Conservation (phyloP, 2,329 filamentous ascomycete genomes). For the Acrocalymma vagum region DNA sequence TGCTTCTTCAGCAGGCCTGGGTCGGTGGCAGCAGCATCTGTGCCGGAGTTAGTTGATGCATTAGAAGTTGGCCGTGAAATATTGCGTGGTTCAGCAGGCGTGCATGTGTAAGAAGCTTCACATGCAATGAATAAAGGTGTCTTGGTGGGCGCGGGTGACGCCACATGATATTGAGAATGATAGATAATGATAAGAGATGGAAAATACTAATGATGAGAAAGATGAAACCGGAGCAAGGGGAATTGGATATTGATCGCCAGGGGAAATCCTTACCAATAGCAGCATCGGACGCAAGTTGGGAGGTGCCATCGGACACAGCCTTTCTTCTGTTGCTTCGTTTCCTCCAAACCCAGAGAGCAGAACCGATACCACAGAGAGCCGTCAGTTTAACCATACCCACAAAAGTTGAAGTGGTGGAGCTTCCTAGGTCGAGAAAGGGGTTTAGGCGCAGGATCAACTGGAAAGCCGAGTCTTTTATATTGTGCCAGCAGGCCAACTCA, state of each 20-base stretch:
- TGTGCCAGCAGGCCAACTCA: constrained; percentile 27
- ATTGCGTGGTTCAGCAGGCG: too few relatives aligned
- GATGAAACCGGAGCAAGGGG: neutral
- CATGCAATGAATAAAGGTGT: too few relatives aligned
- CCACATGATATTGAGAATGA: too few relatives aligned
- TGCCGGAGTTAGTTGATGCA: constrained; percentile 16
- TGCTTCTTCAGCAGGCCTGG: constrained; percentile 82
- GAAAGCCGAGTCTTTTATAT: constrained; percentile 37
- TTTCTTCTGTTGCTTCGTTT: constrained; percentile 26
- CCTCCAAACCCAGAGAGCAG: constrained; percentile 45
- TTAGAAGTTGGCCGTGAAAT: too few relatives aligned
- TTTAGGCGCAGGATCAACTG: constrained; percentile 29
- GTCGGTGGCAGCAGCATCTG: constrained; percentile 67
- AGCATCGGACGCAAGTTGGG: constrained; percentile 28
- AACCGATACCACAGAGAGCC: constrained; percentile 44
- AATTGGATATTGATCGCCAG: constrained; percentile 14
- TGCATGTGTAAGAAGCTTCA: too few relatives aligned
- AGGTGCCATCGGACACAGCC: constrained; percentile 19
- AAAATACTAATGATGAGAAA: too few relatives aligned
- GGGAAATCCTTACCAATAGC: constrained; percentile 32
- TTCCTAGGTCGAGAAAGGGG: constrained; percentile 31
- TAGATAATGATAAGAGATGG: too few relatives aligned
- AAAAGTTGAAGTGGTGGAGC: constrained; percentile 26
- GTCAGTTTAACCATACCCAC: constrained; percentile 51
- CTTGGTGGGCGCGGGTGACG: too few relatives aligned